Conservation (phyloP, 2,329 filamentous ascomycete species). For the Apiospora phragmitis region DNA sequence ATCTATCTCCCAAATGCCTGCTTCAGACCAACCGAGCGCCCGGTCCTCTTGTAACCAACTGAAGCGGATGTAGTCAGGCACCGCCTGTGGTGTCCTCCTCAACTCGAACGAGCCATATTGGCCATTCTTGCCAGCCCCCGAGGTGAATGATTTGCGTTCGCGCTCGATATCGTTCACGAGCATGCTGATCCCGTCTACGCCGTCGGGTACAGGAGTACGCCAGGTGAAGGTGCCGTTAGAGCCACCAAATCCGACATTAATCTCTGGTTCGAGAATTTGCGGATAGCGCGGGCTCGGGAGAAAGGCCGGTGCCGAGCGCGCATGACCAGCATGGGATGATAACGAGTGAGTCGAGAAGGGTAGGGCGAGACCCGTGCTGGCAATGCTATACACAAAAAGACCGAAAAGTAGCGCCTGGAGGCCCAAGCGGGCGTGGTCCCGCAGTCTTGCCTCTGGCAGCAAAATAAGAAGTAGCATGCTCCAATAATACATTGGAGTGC, state of each 20-base stretch:
- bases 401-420: constrained; percentile 69
- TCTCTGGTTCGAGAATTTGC: constrained; percentile 16
- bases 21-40: constrained; percentile 16
- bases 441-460: neutral
- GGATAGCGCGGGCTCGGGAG: neutral
- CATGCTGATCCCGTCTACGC: constrained; percentile 16
- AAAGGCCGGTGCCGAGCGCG: neutral
- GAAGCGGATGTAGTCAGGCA: constrained; percentile 20
- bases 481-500: constrained; percentile 53
- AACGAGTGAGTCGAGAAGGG: constrained; percentile 2
- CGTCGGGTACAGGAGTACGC: constrained; percentile 5
- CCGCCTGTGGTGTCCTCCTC: constrained; percentile 20
- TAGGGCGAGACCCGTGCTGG: constrained; percentile 3
- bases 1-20: constrained; percentile 18
- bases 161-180: constrained; percentile 16
- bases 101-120: constrained; percentile 15
- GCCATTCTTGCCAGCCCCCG: neutral
- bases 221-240: constrained; percentile 16
- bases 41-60: constrained; percentile 17
- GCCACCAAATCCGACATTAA: constrained; percentile 10
- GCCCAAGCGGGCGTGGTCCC: neutral
- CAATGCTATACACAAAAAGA: constrained; percentile 75
- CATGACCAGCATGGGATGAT: neutral
- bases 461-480: constrained; percentile 66
- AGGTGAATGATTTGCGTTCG: neutral